Evolutionary conservation across 768 basidiomycete species (phyloP), one percentile per base, ranked within the genome.

Genomic region (Amanita muscaria): DNA sequence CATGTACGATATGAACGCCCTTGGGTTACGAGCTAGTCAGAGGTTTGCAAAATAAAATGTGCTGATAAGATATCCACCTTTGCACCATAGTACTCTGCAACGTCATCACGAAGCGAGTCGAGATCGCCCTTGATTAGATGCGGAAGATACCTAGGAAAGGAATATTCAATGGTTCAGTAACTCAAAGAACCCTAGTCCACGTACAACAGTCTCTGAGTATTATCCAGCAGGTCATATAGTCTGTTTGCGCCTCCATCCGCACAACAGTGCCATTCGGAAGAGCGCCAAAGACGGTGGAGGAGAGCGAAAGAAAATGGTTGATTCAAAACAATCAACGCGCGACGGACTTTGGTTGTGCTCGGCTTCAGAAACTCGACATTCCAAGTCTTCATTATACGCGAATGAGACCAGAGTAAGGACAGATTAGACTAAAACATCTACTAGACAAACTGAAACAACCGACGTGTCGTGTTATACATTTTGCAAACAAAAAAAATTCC

Each of bases 121-220:
- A 98, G 62, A 61, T 99, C 96, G 21, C 94, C 96, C 61, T 88
- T 93, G 56, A 99, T 84, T 16, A 94, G 60, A 58, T 92, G 75
- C 0, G 96, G 96, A 4, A 82, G 57, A 58, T 75, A 90, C 14
- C 87, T 88, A 47, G 30, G 44, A 35, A 21, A 47, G 31, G 50
- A 45, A 22, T 42, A 29, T 35, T 3, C 12, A 7, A 25, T 16
- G 16, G 35, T n/a, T n/a, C n/a, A n/a, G n/a, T n/a, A n/a, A n/a
- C n/a, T n/a, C n/a, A n/a, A n/a, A n/a, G n/a, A n/a, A n/a, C n/a
- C n/a, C n/a, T n/a, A n/a, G n/a, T n/a, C 7, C 24, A 43, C 32
- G 22, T 43, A 43, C 42, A 43, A 33, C 21, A 10, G 3, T 16
- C 25, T 5, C n/a, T n/a, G 10, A 27, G 23, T 49, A 15, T 57